phyloP scores from a whole-genome alignment of 2,329 filamentous ascomycete genomes.

The Ascochyta viciae-villosae region DNA sequence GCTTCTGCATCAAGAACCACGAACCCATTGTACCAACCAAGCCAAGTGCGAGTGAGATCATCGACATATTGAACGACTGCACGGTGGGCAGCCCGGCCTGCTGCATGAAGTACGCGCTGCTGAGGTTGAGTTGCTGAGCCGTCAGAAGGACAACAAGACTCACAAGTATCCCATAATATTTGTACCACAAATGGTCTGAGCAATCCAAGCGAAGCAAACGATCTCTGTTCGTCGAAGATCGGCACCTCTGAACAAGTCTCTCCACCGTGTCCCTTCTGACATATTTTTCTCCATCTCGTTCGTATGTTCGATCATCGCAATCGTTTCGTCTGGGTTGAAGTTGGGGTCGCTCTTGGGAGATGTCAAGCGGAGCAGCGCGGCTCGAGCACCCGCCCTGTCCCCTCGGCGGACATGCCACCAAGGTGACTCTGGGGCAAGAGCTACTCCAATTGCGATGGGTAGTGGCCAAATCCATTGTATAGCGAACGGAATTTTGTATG shows the following conservation, averaged over 20 bases:
- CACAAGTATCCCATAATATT: slow-evolving; percentile 54
- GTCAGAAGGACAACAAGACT: slow-evolving; percentile 1
- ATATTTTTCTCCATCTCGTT: slow-evolving; percentile 80
- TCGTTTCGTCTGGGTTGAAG: slow-evolving; percentile 57
- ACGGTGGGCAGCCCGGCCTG: slow-evolving; percentile 52
- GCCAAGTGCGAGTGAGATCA: slow-evolving; percentile 67
- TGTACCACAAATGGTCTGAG: slow-evolving; percentile 54
- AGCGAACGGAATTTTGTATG: slow-evolving; percentile 69
- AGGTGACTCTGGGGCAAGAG: slow-evolving; percentile 71
- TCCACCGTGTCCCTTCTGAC: slow-evolving; percentile 70
- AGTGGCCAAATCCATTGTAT: slow-evolving; percentile 79
- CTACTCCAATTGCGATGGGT: slow-evolving; percentile 69
- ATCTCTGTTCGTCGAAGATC: slow-evolving; percentile 80
- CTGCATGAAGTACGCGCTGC: slow-evolving; percentile 55
- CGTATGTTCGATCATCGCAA: slow-evolving; percentile 90
- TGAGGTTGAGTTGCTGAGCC: slow-evolving; percentile 8
- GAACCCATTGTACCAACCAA: slow-evolving; percentile 80
- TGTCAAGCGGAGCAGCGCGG: slow-evolving; percentile 69
- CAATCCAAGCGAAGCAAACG: slow-evolving; percentile 58
- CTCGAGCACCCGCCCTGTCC: slow-evolving; percentile 68
- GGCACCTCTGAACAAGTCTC: slow-evolving; percentile 80
- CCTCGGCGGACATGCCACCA: slow-evolving; percentile 76
- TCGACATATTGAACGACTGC: slow-evolving; percentile 54
- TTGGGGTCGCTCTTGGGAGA: slow-evolving; percentile 67
- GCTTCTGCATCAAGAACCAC: slow-evolving; percentile 80